phyloP scores from a whole-genome alignment of 352 stramenopile genomes.

The Lagenidium sp. region DNA sequence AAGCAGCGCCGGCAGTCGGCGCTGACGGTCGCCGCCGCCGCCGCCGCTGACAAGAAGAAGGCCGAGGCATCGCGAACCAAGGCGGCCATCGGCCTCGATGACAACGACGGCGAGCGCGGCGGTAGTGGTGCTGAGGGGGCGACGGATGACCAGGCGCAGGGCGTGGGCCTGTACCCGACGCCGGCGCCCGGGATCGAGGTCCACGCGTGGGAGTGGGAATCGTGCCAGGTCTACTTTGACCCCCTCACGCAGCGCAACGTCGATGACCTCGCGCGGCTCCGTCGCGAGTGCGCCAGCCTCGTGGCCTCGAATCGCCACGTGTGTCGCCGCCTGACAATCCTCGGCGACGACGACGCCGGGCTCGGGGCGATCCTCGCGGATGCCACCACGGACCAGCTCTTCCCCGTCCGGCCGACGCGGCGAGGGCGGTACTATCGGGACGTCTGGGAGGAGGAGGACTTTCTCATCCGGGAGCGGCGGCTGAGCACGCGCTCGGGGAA shows the following conservation, averaged over 20 bases:
- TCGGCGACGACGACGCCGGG: neutral
- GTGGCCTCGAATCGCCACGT: neutral
- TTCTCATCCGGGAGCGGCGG: constrained; percentile 21
- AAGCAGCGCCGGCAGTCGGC: too few relatives aligned
- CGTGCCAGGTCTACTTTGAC: constrained; percentile 48
- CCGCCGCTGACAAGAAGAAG: neutral
- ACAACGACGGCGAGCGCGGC: neutral
- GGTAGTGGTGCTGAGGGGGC: neutral
- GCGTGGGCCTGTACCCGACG: constrained; percentile 19
- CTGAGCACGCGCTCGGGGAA: constrained; percentile 10
- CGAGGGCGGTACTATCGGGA: constrained; percentile 67
- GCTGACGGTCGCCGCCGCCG: neutral
- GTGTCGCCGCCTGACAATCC: too few relatives aligned
- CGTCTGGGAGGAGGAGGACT: constrained; percentile 72
- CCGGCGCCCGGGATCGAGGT: constrained; percentile 20
- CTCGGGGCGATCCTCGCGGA: constrained; percentile 19
- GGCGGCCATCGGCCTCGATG: constrained; percentile 1
- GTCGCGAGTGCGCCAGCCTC: neutral
- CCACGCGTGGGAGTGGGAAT: constrained; percentile 50
- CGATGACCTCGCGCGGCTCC: constrained; percentile 13
- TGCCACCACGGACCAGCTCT: constrained; percentile 7
- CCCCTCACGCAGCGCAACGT: constrained; percentile 11
- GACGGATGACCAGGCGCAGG: neutral
- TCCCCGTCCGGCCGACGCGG: constrained; percentile 13
- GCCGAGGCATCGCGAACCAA: too few relatives aligned